Evolutionary conservation across 495 filamentous ascomycete genomes (phyloP).

Genomic region (Podospora comata): DNA sequence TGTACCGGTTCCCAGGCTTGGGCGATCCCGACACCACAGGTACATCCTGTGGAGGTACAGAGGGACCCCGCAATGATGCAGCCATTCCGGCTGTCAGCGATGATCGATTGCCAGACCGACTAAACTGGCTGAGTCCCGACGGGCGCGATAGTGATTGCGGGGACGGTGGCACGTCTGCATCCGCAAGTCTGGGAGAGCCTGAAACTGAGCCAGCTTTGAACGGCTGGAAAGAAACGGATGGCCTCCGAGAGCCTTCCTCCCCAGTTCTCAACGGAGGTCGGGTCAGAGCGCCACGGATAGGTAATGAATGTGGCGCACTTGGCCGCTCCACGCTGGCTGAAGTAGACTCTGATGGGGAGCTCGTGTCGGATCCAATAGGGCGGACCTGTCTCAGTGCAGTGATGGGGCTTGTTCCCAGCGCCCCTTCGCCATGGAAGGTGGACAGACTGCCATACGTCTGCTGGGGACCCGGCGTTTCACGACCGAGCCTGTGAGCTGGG

Average conservation of each 20-base stretch:
- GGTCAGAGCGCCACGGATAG: slow-evolving; percentile 36
- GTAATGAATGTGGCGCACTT: slow-evolving; percentile 43
- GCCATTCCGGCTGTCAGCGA: slow-evolving; percentile 63
- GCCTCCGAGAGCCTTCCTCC: slow-evolving; percentile 47
- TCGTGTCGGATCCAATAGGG: slow-evolving; percentile 53
- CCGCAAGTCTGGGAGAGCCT: slow-evolving; percentile 63
- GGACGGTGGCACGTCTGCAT: slow-evolving; percentile 50
- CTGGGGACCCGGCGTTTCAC: slow-evolving; percentile 59
- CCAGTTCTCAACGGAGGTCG: slow-evolving; percentile 48
- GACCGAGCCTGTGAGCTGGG: slow-evolving; percentile 50
- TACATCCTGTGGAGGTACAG: slow-evolving; percentile 60
- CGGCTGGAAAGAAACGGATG: slow-evolving; percentile 85
- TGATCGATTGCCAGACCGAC: slow-evolving; percentile 65
- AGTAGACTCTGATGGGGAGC: slow-evolving; percentile 62
- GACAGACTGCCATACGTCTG: slow-evolving; percentile 90
- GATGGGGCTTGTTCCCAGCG: slow-evolving; percentile 77
- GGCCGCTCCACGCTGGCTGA: slow-evolving; percentile 48
- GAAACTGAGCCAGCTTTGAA: slow-evolving; percentile 95
- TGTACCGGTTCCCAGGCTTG: slow-evolving; percentile 79
- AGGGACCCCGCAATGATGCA: slow-evolving; percentile 56
- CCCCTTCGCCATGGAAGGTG: slow-evolving; percentile 82
- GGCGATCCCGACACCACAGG: slow-evolving; percentile 52
- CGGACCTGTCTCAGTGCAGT: slow-evolving; percentile 73
- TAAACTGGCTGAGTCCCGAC: slow-evolving; percentile 51
- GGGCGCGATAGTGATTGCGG: slow-evolving; percentile 56